Evolutionary conservation across 805 yeast species (phyloP), one percentile per base, ranked within the genome.

Genomic region (Saccharomyces eubayanus): DNA sequence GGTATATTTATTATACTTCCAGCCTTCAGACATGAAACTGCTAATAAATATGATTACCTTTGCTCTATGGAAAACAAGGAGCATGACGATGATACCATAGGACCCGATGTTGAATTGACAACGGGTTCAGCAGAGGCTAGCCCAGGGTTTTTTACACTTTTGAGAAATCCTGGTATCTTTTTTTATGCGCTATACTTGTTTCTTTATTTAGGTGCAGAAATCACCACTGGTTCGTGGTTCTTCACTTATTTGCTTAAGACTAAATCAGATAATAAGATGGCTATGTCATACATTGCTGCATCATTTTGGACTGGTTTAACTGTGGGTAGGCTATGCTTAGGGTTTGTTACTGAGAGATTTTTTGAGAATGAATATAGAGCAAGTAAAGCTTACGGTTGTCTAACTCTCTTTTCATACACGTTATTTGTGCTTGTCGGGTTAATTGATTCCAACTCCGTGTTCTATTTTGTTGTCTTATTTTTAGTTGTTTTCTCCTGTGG

Each of bases 251-350:
- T 86, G 53, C 72, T 82, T 46, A 78, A 76, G 28, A 77, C 81
- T 51, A 77, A 86, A 54, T 68, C 74, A 14, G 82, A 82, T 16
- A 70, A 73, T 49, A 71, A 71, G 31, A 60, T 71, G 1, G 64
- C 71, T 21, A 78, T 82, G 62, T 85, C 89, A 8, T 83, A 80
- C 61, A 81, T 84, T 12, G 81, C 85, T 0, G 78, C 89, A 5
- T 84, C 87, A 14, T 85, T 78, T 62, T 85, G 90, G 90, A 77
- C 78, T 27, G 92, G 92, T 0, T 65, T 85, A 21, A 82, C 90
- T 0, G 56, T 77, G 14, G 92, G 92, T 0, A 71, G 92, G 55
- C 67, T 85, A 47, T 57, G 73, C 3, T 67, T 85, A 8, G 85
- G 85, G 1, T 80, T 81, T 62, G 78, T 75, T 8, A 81, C 85